Conservation (phyloP, 208 protist genomes). For the Acanthamoeba healyi region DNA sequence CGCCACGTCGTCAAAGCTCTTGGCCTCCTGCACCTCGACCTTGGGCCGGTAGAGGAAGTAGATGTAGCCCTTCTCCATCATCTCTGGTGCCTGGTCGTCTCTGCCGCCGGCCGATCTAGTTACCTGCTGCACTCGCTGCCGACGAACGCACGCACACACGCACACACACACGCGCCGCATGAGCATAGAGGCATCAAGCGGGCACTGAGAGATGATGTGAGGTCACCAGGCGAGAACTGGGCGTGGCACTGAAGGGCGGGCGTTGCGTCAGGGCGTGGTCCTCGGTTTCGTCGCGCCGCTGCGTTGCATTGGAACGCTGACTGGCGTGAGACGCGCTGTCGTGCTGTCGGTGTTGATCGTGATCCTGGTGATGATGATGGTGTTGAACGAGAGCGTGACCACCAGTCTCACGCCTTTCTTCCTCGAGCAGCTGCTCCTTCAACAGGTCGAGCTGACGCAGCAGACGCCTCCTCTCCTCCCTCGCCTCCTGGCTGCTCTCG, state of each 20-base stretch:
- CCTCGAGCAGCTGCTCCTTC: conserved; percentile 22
- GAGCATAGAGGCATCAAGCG: too few species aligned
- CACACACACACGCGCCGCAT: too few species aligned
- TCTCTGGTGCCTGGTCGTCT: too few species aligned
- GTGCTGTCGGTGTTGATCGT: not conserved
- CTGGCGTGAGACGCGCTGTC: not conserved
- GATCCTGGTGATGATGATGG: not conserved
- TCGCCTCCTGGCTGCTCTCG: not conserved
- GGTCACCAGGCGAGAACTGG: not conserved
- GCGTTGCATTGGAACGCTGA: too few species aligned
- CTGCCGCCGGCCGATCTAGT: too few species aligned
- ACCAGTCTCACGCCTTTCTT: not conserved
- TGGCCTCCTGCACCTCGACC: not conserved
- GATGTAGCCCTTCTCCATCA: conserved; percentile 29
- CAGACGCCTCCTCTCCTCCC: not conserved
- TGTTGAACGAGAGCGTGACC: not conserved
- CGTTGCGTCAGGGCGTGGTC: not conserved
- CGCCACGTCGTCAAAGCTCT: conserved; percentile 39
- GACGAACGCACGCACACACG: too few species aligned
- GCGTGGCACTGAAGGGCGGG: not conserved
- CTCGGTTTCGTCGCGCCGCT: not conserved
- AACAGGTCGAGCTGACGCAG: not conserved
- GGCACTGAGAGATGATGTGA: too few species aligned
- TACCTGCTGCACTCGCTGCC: not conserved
- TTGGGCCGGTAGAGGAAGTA: conserved; percentile 60